Evolutionary conservation across 768 basidiomycete genomes (phyloP).

Genomic region (Pleurotus eryngii): DNA sequence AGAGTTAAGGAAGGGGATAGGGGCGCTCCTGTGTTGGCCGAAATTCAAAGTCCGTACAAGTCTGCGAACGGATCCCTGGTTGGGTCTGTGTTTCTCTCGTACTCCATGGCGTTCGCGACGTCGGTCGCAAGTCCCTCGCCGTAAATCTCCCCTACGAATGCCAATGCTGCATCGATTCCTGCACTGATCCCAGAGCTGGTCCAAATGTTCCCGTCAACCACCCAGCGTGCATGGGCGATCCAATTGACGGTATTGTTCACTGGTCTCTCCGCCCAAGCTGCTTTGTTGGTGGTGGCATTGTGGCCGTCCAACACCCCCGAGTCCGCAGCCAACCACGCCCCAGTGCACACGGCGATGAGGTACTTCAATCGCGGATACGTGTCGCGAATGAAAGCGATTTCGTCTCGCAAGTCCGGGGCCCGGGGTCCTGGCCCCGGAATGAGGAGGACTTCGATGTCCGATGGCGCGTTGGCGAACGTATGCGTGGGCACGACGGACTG

Average conservation of each 20-base stretch:
- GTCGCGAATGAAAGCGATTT: constrained; percentile 26
- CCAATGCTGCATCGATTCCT: constrained; percentile 36
- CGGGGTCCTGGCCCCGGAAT: constrained; percentile 27
- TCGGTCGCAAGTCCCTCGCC: constrained; percentile 28
- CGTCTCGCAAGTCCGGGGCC: constrained; percentile 20
- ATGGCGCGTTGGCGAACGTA: constrained; percentile 30
- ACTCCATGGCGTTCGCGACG: constrained; percentile 33
- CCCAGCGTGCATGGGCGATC: constrained; percentile 44
- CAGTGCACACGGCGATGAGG: constrained; percentile 42
- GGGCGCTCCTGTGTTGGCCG: too few species aligned
- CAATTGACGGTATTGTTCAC: constrained; percentile 33
- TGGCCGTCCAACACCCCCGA: constrained; percentile 39
- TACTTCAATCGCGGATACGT: constrained; percentile 34
- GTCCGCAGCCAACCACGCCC: constrained; percentile 33
- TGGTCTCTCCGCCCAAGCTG: constrained; percentile 21
- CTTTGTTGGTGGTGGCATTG: constrained; percentile 44
- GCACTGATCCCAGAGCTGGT: constrained; percentile 45
- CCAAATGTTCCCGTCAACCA: constrained; percentile 46
- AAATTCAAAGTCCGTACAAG: constrained; percentile 19
- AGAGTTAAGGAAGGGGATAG: too few species aligned
- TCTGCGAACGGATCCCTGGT: constrained; percentile 38
- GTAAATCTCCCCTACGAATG: constrained; percentile 33
- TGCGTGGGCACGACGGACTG: constrained; percentile 38
- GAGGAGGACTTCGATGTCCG: constrained; percentile 32
- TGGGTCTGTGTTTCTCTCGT: constrained; percentile 33